These are phyloP conservation scores for Mycena vitilis DNA, from an alignment of 768 basidiomycete species.

Conservation along the genomic window DNA sequence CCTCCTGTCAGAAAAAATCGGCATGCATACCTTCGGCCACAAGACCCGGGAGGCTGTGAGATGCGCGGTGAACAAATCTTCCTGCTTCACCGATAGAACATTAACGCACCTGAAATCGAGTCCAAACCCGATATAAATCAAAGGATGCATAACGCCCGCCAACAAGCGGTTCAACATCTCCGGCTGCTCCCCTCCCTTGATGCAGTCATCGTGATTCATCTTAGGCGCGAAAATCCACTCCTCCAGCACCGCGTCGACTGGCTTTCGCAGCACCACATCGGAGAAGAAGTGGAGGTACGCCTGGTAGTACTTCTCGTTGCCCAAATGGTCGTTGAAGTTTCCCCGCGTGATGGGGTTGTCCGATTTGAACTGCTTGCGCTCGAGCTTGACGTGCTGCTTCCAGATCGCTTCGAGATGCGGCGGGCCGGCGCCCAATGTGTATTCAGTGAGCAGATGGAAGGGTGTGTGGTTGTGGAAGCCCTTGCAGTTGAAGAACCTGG, in stretches of 20 bases:
- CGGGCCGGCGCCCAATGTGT: not conserved
- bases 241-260: constrained; percentile 45
- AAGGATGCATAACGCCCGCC: constrained; percentile 68
- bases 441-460: constrained; percentile 8
- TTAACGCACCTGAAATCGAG: constrained; percentile 62
- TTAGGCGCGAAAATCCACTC: constrained; percentile 68
- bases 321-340: constrained; percentile 3
- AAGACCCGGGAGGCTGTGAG: constrained; percentile 8
- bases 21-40: constrained; percentile 3
- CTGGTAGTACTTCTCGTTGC: constrained; percentile 8
- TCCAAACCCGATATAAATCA: constrained; percentile 75
- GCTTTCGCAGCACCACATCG: not conserved
- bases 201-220: constrained; percentile 54
- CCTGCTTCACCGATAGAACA: too few relatives aligned
- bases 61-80: too few relatives aligned
- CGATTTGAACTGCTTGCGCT: not conserved
- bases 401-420: constrained; percentile 6
- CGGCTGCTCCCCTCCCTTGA: constrained; percentile 40
- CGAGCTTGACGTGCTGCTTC: constrained; percentile 1
- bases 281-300: constrained; percentile 12
- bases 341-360: not conserved
- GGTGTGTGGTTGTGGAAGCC: constrained; percentile 9
- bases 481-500: constrained; percentile 4
- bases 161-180: constrained; percentile 68
- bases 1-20: not conserved